Percentiles rank a stretch among this genome's conserved stretches.
These are phyloP conservation scores for Aspergillus sclerotiicarbonarius DNA, from an alignment of 495 filamentous ascomycete species.

Conservation along the genomic window DNA sequence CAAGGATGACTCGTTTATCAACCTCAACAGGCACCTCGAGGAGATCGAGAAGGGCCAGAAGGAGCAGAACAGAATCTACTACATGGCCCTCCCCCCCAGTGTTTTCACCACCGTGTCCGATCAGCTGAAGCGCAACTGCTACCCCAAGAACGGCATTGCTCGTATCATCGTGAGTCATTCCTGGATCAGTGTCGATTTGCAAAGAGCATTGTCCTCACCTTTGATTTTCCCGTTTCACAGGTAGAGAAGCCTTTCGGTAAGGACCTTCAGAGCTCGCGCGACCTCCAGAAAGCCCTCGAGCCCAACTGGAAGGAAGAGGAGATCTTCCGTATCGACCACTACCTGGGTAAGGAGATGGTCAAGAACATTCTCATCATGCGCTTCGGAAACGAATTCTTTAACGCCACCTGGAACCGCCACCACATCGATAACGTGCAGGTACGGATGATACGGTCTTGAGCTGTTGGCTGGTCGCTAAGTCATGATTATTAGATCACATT, in stretches of 20 bases:
- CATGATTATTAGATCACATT: conserved; percentile 71
- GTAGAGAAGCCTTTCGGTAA: conserved; percentile 99
- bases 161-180: conserved; percentile 75
- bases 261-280: conserved; percentile 89
- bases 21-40: conserved; percentile 84
- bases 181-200: neutral
- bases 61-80: conserved; percentile 92
- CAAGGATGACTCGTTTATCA: conserved; percentile 89
- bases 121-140: conserved; percentile 95
- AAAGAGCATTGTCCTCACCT: conserved; percentile 8
- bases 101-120: conserved; percentile 98
- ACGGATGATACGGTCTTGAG: conserved; percentile 9
- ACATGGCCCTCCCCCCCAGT: conserved; percentile 97
- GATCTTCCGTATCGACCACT: conserved; percentile 99
- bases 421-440: conserved; percentile 96
- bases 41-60: conserved; percentile 78
- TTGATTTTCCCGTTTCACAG: conserved; percentile 42
- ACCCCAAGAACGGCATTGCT: conserved; percentile 82
- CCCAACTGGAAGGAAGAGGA: conserved; percentile 99
- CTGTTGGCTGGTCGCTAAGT: conserved; percentile 11
- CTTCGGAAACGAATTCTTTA: conserved; percentile 99
- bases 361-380: conserved; percentile 99
- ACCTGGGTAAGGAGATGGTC: conserved; percentile 99
- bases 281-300: conserved; percentile 90
- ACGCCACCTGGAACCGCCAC: conserved; percentile 97